Evolutionary conservation across 371 early-diverging fungal species (phyloP), one percentile per base, ranked within the genome.

Genomic region (Lichtheimia corymbifera): DNA sequence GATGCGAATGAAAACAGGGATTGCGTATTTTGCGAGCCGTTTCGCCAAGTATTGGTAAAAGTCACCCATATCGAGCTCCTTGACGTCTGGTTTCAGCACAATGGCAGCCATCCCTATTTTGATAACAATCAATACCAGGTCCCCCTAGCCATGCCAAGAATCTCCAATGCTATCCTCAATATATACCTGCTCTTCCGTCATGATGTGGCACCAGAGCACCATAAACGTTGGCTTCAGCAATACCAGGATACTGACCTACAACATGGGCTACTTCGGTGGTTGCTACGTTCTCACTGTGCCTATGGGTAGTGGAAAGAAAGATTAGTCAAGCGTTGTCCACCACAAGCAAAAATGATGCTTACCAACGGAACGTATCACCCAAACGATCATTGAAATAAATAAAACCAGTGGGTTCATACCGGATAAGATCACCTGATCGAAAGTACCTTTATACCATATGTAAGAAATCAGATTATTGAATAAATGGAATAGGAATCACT

Each of bases 311-410:
- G 45, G 11, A 35, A 35, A 35, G 35, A 35, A 47, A 79, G 79
- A 54, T 88, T 86, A 5, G 64, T 61, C 13, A 89, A 88, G 88
- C 6, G 75, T 74, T 20, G 87, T 86, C n/a, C 83, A 71, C 14
- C 88, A 85, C 52, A 86, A 86, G 65, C 87, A 88, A 17, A 11
- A 11, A 11, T 4, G 11, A 9, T 35, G 83, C 74, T 45, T 88
- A 85, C 89, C 89, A 89, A 12, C 89, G 74, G 75, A 90, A 91
- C 0, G 91, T 87, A 47, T 92, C 91, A 3, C 91, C 91, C 18
- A 85, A 67, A 22, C 92, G 85, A 53, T 91, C 91, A 14, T 83
- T 83, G 76, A 92, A 91, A 72, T 83, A 89, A 64, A 74, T 86
- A 67, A 77, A 87, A 2, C 88, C 89, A 14, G 82, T 74, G 7